Base-by-base conservation (phyloP, 1,284 basidiomycete species). In the Abortiporus biennis region DNA sequence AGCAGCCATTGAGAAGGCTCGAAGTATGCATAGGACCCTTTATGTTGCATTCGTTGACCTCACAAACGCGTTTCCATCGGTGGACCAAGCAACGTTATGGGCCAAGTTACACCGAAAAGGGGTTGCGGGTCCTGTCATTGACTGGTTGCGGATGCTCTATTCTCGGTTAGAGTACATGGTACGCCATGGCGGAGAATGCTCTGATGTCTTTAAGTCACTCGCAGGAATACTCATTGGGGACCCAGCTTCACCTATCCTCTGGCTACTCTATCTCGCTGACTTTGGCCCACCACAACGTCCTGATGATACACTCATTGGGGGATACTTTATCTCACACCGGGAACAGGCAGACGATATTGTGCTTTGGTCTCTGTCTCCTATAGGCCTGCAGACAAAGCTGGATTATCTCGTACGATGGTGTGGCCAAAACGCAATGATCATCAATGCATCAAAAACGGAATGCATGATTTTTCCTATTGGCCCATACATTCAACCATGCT, bases 61-160 rank as follows among this genome's bases (percentile, higher is more conserved):
- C 6, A 47, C 35, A 0, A 66, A 65, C 44, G 62, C 59, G 3
- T 65, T 65, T 47, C 63, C 63, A 1, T 63, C 60, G 0, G 58
- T 59, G 2, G 51, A 64, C 34, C 53, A 53, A 11, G 31, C 49
- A 0, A 52, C 57, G 0, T 53, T 66, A 2, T 65, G 64, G 64
- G 19, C 48, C 6, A 62, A 62, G 36, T 49, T 65, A 0, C 42
- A 34, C 15, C 0, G 30, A 1, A 19, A 42, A 16, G 62, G 62
- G 1, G 48, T 50, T 4, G 13, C 38, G 1, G 62, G 64, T 0
- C 52, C 54, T 0, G 8, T 63, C 3, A 53, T 64, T 43, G 62
- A 65, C 47, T 65, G 61, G 62, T 49, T 67, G 1, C 50, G 61
- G 0, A 56, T 50, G 45, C 47, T 58, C 1, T 58, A 58, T 22